phyloP scores from a whole-genome alignment of 176 grass and related monocot genomes.

The Oryza nivara region DNA sequence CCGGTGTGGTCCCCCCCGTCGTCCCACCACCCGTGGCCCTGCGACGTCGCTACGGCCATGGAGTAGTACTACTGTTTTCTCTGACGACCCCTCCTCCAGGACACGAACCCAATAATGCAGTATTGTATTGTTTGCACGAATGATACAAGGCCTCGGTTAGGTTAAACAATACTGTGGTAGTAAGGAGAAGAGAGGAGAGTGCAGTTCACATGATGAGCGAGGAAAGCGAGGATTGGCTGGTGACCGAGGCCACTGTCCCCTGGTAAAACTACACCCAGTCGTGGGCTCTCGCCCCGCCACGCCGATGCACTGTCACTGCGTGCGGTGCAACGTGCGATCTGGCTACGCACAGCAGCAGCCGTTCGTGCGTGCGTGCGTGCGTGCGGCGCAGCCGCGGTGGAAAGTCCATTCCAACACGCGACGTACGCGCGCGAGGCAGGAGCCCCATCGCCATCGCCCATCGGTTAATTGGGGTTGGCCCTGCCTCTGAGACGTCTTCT shows the following conservation, averaged over 20 bases:
- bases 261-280: background rate
- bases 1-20: slow-evolving; percentile 35
- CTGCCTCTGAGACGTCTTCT: too few species aligned
- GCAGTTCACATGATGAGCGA: background rate
- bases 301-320: background rate
- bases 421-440: too few species aligned
- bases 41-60: too few species aligned
- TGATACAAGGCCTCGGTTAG: background rate
- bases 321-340: too few species aligned
- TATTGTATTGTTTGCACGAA: background rate
- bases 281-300: background rate
- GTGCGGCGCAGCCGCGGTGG: background rate
- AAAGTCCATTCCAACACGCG: background rate
- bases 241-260: background rate
- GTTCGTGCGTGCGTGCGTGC: background rate
- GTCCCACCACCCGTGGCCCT: too few species aligned
- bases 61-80: too few species aligned
- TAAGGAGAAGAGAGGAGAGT: too few species aligned
- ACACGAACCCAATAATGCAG: background rate
- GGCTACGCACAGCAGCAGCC: too few species aligned
- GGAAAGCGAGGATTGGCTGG: background rate
- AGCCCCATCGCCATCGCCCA: too few species aligned
- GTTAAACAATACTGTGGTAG: background rate
- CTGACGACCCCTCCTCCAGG: too few species aligned
- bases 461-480: too few species aligned